Conservation (phyloP, 2,329 filamentous ascomycete genomes). For the Aureobasidium sp. region DNA sequence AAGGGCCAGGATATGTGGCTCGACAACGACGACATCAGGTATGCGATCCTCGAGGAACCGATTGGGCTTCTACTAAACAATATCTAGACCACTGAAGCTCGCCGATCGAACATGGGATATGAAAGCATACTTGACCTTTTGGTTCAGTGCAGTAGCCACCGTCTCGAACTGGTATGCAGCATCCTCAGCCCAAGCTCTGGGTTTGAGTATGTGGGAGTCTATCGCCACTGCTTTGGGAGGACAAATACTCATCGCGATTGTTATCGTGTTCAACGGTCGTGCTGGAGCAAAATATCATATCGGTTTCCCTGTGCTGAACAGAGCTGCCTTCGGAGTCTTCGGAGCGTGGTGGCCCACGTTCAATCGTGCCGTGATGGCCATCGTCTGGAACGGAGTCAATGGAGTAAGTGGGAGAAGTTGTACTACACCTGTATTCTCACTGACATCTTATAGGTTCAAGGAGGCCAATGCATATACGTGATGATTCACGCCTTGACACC, state of each 20-base stretch:
- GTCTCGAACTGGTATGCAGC: not conserved
- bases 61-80: not conserved
- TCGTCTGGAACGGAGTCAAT: constrained; percentile 34
- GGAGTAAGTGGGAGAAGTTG: not conserved
- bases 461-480: constrained; percentile 4
- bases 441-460: not conserved
- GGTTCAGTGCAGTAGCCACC: not conserved
- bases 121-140: not conserved
- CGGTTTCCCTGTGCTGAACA: constrained; percentile 34
- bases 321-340: constrained; percentile 36
- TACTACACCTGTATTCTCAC: not conserved
- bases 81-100: not conserved
- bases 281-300: constrained; percentile 38
- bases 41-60: too few relatives aligned
- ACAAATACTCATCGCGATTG: constrained; percentile 32
- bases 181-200: constrained; percentile 15
- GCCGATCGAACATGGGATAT: not conserved
- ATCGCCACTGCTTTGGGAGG: constrained; percentile 33
- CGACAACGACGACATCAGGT: constrained; percentile 6
- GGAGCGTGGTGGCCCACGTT: constrained; percentile 39
- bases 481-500: constrained; percentile 1
- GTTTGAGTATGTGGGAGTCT: constrained; percentile 39
- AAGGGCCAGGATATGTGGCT: constrained; percentile 2
- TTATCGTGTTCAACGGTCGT: constrained; percentile 37
- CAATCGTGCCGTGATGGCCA: constrained; percentile 37